A percentile compares a stretch with the other conserved stretches of the same genome.
Conservation (phyloP, 1,284 basidiomycete species). For the Marasmius sp. region DNA sequence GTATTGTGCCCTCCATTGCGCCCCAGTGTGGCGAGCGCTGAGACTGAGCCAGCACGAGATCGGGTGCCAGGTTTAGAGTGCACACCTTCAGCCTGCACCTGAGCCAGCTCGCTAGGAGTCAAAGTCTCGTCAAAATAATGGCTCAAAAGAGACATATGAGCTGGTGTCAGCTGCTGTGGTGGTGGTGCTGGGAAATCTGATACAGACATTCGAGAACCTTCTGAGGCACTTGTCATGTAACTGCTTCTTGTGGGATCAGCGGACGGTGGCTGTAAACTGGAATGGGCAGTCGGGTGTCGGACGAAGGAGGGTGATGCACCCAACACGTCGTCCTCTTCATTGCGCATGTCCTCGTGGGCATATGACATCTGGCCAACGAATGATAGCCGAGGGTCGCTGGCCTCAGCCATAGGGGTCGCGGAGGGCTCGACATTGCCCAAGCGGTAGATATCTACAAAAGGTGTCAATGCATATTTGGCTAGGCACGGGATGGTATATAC, state of each 20-base stretch:
- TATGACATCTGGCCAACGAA: slow-evolving; percentile 36
- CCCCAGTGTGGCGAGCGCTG: neutral
- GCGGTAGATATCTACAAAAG: slow-evolving; percentile 44
- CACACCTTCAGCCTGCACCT: slow-evolving; percentile 5
- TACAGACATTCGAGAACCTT: slow-evolving; percentile 65
- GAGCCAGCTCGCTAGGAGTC: slow-evolving; percentile 7
- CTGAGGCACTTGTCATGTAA: slow-evolving; percentile 56
- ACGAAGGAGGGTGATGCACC: slow-evolving; percentile 7
- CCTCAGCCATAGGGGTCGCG: slow-evolving; percentile 46
- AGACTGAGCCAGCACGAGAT: slow-evolving; percentile 11
- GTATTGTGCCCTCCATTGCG: neutral
- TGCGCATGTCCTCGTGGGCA: slow-evolving; percentile 21
- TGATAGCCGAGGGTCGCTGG: slow-evolving; percentile 42
- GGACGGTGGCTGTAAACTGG: slow-evolving; percentile 40
- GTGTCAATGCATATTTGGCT: slow-evolving; percentile 5
- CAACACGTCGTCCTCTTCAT: slow-evolving; percentile 9
- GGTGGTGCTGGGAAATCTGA: slow-evolving; percentile 73
- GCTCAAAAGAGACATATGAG: slow-evolving; percentile 42
- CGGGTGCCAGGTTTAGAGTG: slow-evolving; percentile 8
- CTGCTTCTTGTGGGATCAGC: slow-evolving; percentile 57
- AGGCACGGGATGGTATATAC: slow-evolving; percentile 18
- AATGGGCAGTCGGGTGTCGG: slow-evolving; percentile 6
- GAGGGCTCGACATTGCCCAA: slow-evolving; percentile 53
- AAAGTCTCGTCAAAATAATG: slow-evolving; percentile 41
- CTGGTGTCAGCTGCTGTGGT: slow-evolving; percentile 40